A percentile compares a stretch with the other conserved stretches of the same genome.
phyloP scores from a whole-genome alignment of 2,329 filamentous ascomycete species.

The Teratosphaeria epicoccoides region DNA sequence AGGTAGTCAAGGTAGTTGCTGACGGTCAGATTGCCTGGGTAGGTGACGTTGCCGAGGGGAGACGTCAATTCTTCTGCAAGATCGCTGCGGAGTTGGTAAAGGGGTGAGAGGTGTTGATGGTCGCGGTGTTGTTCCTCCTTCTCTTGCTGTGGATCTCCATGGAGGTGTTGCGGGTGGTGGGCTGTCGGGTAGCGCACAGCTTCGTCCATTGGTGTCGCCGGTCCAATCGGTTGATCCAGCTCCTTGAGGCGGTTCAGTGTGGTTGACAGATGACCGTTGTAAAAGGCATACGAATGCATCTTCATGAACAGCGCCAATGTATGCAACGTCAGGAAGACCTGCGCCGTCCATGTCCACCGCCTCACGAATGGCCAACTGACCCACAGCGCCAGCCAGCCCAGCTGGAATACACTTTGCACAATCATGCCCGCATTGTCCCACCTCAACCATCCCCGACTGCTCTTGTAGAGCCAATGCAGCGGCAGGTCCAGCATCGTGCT shows the following conservation, averaged over 20 bases:
- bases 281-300: slow-evolving; percentile 97
- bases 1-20: slow-evolving; percentile 78
- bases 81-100: slow-evolving; percentile 68
- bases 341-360: slow-evolving; percentile 92
- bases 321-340: slow-evolving; percentile 89
- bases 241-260: slow-evolving; percentile 69
- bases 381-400: slow-evolving; percentile 71
- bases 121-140: slow-evolving; percentile 28
- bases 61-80: slow-evolving; percentile 86
- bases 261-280: slow-evolving; percentile 89
- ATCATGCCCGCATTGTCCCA: slow-evolving; percentile 72
- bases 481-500: slow-evolving; percentile 63
- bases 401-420: slow-evolving; percentile 74
- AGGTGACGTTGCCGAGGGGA: slow-evolving; percentile 78
- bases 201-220: slow-evolving; percentile 36
- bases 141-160: neutral
- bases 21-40: slow-evolving; percentile 77
- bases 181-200: slow-evolving; percentile 53
- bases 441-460: slow-evolving; percentile 45
- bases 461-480: slow-evolving; percentile 58
- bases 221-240: slow-evolving; percentile 56
- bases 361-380: slow-evolving; percentile 65
- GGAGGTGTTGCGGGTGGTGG: neutral
- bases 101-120: slow-evolving; percentile 21
- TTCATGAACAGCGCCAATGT: slow-evolving; percentile 93